Base-by-base conservation (phyloP, 1,284 basidiomycete genomes). In the Marasmius tenuissimus region DNA sequence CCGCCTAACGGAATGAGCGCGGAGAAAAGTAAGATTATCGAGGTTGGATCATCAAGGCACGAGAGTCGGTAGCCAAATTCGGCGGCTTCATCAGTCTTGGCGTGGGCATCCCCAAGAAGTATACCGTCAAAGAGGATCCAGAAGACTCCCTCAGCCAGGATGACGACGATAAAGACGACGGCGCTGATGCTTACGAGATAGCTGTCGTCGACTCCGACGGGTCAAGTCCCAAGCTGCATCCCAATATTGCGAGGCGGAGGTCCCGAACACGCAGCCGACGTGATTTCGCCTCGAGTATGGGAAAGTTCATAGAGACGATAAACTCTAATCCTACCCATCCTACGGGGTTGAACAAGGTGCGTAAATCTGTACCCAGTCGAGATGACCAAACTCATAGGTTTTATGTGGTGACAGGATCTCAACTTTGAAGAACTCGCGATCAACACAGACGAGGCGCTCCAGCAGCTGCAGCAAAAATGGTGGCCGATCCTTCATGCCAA, bases 41-140 rank as follows among this genome's bases (percentile, higher is more conserved):
- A 85, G 67, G 84, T 63, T 92, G 90, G 90, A 85, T 92, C 60
- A 78, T 84, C 16, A 88, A 85, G 69, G 89, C 89, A 1, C 82
- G 85, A 50, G 82, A 85, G 60, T 87, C 83, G 38, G 78, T 91
- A 48, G 80, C 85, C 60, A 84, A 87, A 53, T 88, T 89, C 62
- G 87, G 85, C 16, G 83, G 81, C 6, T 83, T 85, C 68, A 85
- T 90, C 61, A 85, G 79, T 59, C 79, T 86, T 64, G 84, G 82
- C 39, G 84, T 82, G 10, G 77, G 78, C 27, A 77, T 84, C 66
- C 81, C 84, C 12, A 77, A 79, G 63, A 79, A 78, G 66, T 75
- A 83, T 68, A 69, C 87, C 60, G 76, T 81, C 62, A 76, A 79
- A 12, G 76, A 76, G 49, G 78, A 81, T 53, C 71, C 73, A 27